A percentile compares a stretch with the other conserved stretches of the same genome.
These are phyloP conservation scores for Penicillium fuscoglaucum DNA, from an alignment of 2,329 filamentous ascomycete species.

Conservation along the genomic window DNA sequence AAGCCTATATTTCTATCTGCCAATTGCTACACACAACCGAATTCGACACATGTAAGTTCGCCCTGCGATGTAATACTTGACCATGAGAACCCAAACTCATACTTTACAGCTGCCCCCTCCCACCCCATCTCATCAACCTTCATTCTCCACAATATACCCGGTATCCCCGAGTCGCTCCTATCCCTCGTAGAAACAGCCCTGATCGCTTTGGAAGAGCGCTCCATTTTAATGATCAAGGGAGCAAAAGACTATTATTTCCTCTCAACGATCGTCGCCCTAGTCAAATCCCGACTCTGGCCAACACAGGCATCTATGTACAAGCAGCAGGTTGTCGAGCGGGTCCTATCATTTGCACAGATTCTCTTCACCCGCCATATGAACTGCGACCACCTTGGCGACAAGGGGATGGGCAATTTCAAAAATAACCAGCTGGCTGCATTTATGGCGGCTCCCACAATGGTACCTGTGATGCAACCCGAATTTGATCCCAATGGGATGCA, in stretches of 20 bases:
- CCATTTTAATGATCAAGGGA: constrained; percentile 37
- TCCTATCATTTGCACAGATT: constrained; percentile 38
- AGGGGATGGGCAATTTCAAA: constrained; percentile 34
- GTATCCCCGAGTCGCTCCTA: constrained; percentile 36
- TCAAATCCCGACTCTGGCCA: constrained; percentile 38
- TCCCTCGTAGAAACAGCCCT: constrained; percentile 35
- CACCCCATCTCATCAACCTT: constrained; percentile 16
- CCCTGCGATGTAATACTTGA: neutral
- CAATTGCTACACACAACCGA: constrained; percentile 36
- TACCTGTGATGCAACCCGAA: constrained; percentile 24
- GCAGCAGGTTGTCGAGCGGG: constrained; percentile 38
- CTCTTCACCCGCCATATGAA: constrained; percentile 37
- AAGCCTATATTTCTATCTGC: constrained; percentile 41
- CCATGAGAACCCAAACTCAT: neutral
- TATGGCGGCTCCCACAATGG: constrained; percentile 23
- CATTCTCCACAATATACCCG: constrained; percentile 31
- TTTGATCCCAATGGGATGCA: constrained; percentile 21
- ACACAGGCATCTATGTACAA: constrained; percentile 35
- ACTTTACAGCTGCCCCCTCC: neutral
- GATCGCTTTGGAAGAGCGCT: constrained; percentile 32
- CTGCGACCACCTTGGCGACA: constrained; percentile 33
- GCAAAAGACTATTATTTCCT: constrained; percentile 44
- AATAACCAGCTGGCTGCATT: constrained; percentile 31
- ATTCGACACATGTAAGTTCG: constrained; percentile 25
- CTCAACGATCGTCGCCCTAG: constrained; percentile 38